Conservation (phyloP, 208 protist species). For the Strigomonas culicis region DNA sequence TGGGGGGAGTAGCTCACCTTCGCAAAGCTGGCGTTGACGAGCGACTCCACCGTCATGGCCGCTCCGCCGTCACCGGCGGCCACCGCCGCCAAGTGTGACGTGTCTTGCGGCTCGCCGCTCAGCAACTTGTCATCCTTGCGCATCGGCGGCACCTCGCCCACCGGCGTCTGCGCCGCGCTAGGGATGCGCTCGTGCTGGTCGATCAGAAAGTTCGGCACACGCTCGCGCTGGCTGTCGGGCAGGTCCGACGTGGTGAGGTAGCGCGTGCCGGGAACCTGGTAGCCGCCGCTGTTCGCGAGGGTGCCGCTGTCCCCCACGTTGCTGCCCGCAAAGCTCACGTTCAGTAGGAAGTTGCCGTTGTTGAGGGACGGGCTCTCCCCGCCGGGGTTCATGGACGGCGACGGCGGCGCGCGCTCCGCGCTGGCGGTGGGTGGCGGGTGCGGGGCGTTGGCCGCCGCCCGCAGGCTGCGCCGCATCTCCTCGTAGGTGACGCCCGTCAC, state of each 20-base stretch:
- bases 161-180: neutral
- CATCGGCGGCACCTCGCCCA: neutral
- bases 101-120: too few species aligned
- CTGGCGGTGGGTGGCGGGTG: neutral
- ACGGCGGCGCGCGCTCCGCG: neutral
- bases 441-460: neutral
- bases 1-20: neutral
- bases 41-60: neutral
- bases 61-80: neutral
- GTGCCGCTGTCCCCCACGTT: neutral
- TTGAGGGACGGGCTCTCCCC: neutral
- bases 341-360: constrained; percentile 4
- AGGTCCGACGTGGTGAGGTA: constrained; percentile 3
- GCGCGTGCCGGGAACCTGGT: constrained; percentile 6
- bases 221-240: neutral
- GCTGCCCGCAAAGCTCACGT: constrained; percentile 4
- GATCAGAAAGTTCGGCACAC: neutral
- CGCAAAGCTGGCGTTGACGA: constrained; percentile 10
- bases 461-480: neutral
- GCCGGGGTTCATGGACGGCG: too few species aligned
- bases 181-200: neutral
- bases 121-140: neutral
- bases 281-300: constrained; percentile 4
- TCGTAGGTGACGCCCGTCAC: constrained; percentile 29
- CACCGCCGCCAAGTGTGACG: neutral